These are phyloP conservation scores for Austroboletus olivaceoglutinosus DNA, from an alignment of 1,284 basidiomycete genomes.

Conservation along the genomic window DNA sequence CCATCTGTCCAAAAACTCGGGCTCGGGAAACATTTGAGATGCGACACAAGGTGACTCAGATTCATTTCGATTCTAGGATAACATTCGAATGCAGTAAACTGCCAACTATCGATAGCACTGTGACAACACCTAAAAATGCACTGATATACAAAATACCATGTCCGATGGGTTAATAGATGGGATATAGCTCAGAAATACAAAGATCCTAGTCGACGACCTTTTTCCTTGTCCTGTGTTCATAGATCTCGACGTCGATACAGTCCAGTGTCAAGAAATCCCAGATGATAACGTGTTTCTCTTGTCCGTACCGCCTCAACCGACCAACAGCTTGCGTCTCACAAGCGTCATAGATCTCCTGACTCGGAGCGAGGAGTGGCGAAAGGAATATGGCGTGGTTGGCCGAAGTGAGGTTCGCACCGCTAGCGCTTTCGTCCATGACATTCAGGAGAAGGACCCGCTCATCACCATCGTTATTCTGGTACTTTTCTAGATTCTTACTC, in stretches of 20 bases:
- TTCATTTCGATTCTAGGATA: too few relatives aligned
- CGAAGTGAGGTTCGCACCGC: conserved; percentile 88
- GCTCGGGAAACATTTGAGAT: too few relatives aligned
- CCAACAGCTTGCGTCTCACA: conserved; percentile 91
- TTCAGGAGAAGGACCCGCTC: conserved; percentile 85
- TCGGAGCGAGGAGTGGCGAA: conserved; percentile 78
- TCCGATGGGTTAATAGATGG: conserved; percentile 7
- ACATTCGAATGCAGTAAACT: not conserved
- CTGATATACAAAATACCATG: conserved; percentile 11
- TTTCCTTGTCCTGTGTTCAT: conserved; percentile 44
- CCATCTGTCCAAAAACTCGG: not conserved
- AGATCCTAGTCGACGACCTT: conserved; percentile 26
- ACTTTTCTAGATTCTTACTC: conserved; percentile 79
- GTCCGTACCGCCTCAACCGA: conserved; percentile 83
- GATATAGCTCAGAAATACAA: not conserved
- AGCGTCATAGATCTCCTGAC: conserved; percentile 81
- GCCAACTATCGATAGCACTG: not conserved
- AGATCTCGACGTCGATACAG: conserved; percentile 86
- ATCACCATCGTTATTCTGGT: conserved; percentile 72
- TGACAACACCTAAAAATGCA: conserved; percentile 2
- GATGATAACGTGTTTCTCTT: conserved; percentile 76
- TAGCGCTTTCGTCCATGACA: conserved; percentile 92
- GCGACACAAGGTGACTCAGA: too few relatives aligned
- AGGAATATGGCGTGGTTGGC: conserved; percentile 96
- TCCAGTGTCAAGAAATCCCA: conserved; percentile 79